These are phyloP conservation scores for Trichothecium roseum DNA, from an alignment of 2,329 filamentous ascomycete species.

Conservation along the genomic window DNA sequence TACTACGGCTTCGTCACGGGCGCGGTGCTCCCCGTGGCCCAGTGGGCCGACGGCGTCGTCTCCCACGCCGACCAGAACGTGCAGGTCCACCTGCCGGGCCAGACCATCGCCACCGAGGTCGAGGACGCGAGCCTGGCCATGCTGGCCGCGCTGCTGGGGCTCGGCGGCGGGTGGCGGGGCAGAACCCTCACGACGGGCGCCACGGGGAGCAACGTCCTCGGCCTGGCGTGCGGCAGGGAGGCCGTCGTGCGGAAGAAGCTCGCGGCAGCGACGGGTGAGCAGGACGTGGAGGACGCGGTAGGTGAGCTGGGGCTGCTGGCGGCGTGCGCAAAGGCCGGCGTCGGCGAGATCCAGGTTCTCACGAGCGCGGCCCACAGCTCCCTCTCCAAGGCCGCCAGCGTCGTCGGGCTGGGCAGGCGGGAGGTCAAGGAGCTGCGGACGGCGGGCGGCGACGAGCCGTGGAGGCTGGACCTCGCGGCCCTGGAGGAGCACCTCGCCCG, in stretches of 20 bases:
- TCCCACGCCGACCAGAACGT: conserved; percentile 75
- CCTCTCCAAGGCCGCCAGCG: conserved; percentile 69
- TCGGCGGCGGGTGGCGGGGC: conserved; percentile 49
- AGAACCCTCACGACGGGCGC: conserved; percentile 48
- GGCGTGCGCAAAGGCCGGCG: conserved; percentile 52
- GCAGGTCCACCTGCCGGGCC: conserved; percentile 66
- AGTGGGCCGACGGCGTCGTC: conserved; percentile 77
- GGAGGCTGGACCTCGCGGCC: conserved; percentile 57
- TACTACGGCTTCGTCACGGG: conserved; percentile 92
- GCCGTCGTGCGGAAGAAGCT: conserved; percentile 36
- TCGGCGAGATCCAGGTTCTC: conserved; percentile 63
- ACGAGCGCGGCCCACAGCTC: conserved; percentile 80
- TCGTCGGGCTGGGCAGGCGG: conserved; percentile 66
- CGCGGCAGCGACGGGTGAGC: conserved; percentile 17
- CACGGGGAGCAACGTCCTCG: conserved; percentile 74
- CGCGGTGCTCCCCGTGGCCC: conserved; percentile 66
- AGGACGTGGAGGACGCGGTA: conserved; percentile 23
- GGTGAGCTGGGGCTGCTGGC: conserved; percentile 60
- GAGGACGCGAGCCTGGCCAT: conserved; percentile 64
- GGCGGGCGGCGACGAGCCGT: conserved; percentile 41
- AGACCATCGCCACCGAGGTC: conserved; percentile 66
- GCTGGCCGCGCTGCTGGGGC: conserved; percentile 54
- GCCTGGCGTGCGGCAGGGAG: conserved; percentile 58
- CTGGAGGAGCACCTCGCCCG: conserved; percentile 50
- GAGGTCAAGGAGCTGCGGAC: conserved; percentile 56